Conservation (phyloP, 1,284 basidiomycete genomes). For the Mycena citricolor region DNA sequence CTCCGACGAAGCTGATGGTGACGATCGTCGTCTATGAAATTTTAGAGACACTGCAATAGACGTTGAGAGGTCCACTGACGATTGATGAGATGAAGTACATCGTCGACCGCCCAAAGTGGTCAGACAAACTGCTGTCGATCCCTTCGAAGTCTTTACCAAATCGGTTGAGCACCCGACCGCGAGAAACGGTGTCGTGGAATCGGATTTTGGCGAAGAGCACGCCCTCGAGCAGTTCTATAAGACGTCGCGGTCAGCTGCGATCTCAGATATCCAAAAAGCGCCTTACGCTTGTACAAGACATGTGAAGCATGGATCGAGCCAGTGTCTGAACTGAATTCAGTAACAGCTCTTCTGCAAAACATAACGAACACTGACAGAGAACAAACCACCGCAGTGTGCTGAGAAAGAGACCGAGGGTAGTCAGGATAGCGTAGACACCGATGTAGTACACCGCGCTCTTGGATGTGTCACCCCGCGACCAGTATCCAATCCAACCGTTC, state of each 20-base stretch:
- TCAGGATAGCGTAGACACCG: slow-evolving; percentile 66
- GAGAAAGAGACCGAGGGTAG: slow-evolving; percentile 55
- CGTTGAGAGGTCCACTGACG: slow-evolving; percentile 28
- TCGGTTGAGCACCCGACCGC: slow-evolving; percentile 83
- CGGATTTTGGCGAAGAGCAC: slow-evolving; percentile 90
- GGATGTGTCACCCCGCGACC: slow-evolving; percentile 51
- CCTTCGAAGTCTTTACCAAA: slow-evolving; percentile 96
- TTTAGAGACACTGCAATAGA: slow-evolving; percentile 17
- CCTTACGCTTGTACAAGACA: slow-evolving; percentile 68
- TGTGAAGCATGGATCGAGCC: slow-evolving; percentile 72
- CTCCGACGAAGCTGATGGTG: slow-evolving; percentile 83
- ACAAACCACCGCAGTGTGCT: slow-evolving; percentile 68
- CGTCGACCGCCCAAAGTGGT: slow-evolving; percentile 81
- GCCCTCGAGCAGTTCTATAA: slow-evolving; percentile 69
- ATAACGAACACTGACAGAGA: slow-evolving; percentile 46
- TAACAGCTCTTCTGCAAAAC: slow-evolving; percentile 8
- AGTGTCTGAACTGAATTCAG: no score
- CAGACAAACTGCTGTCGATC: slow-evolving; percentile 83
- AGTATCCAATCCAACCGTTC: slow-evolving; percentile 79
- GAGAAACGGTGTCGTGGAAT: slow-evolving; percentile 91
- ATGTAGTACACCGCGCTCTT: slow-evolving; percentile 75
- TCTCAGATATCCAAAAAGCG: slow-evolving; percentile 16
- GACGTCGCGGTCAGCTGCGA: slow-evolving; percentile 10
- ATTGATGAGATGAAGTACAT: slow-evolving; percentile 49
- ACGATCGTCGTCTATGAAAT: slow-evolving; percentile 64